Percentiles rank a stretch among this genome's conserved stretches.
Evolutionary conservation across 2,329 filamentous ascomycete genomes (phyloP).

Genomic region (Alternaria postmessia): DNA sequence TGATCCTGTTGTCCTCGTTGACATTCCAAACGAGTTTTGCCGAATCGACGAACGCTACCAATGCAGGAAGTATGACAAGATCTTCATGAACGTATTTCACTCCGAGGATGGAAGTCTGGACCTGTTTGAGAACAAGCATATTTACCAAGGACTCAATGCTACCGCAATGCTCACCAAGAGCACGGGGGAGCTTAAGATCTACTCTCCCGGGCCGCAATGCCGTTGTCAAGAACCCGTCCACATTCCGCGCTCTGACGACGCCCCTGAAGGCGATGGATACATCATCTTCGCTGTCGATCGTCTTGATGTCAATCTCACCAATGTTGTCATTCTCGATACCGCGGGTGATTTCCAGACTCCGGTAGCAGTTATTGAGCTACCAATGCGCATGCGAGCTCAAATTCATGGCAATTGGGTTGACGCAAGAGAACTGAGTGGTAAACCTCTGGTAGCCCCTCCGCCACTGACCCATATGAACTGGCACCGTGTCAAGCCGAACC

Average conservation of each 20-base stretch:
- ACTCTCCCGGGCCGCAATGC: slow-evolving; percentile 39
- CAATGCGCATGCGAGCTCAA: slow-evolving; percentile 41
- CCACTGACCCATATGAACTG: too few relatives aligned
- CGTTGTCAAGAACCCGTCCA: slow-evolving; percentile 62
- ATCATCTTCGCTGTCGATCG: slow-evolving; percentile 56
- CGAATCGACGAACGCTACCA: too few relatives aligned
- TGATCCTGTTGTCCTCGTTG: too few relatives aligned
- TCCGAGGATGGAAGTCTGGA: too few relatives aligned
- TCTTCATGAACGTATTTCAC: slow-evolving; percentile 2
- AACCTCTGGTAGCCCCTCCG: background rate
- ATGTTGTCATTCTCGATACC: slow-evolving; percentile 51
- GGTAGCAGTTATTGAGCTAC: slow-evolving; percentile 49
- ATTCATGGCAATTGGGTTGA: slow-evolving; percentile 59
- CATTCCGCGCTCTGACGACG: slow-evolving; percentile 53
- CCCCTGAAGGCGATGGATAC: slow-evolving; percentile 59
- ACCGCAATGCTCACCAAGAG: slow-evolving; percentile 17
- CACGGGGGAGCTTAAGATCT: slow-evolving; percentile 34
- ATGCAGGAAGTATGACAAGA: background rate
- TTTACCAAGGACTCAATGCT: slow-evolving; percentile 12
- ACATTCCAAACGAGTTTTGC: too few relatives aligned
- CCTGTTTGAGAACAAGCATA: background rate
- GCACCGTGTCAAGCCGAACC: too few relatives aligned
- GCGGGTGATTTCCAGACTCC: slow-evolving; percentile 43
- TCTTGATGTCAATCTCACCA: slow-evolving; percentile 29
- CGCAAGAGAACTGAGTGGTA: background rate